Conservation (phyloP, 2,329 filamentous ascomycete species). For the Colletotrichum brevisporum region DNA sequence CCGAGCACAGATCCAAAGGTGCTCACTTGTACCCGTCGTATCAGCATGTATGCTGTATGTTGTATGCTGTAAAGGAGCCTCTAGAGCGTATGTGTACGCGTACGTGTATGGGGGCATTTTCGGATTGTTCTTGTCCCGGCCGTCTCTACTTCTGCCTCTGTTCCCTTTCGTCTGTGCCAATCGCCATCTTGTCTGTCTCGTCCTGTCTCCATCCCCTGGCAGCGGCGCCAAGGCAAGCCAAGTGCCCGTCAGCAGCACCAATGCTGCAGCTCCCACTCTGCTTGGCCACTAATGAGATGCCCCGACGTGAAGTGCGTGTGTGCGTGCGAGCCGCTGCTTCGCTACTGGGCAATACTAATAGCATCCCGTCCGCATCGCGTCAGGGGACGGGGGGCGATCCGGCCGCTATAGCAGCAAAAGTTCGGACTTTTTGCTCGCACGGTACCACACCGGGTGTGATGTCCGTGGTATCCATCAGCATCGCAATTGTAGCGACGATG, state of each 20-base stretch:
- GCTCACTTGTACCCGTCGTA: slow-evolving; percentile 17
- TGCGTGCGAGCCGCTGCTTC: slow-evolving; percentile 15
- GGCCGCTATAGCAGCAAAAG: slow-evolving; percentile 10
- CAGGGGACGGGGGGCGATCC: slow-evolving; percentile 7
- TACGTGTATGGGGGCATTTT: not conserved
- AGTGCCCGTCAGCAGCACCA: slow-evolving; percentile 22
- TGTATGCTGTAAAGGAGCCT: not conserved
- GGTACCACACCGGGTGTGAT: too few species aligned
- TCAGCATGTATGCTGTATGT: not conserved
- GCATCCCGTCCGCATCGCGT: slow-evolving; percentile 1
- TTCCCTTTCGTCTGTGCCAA: slow-evolving; percentile 15
- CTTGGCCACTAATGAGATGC: not conserved
- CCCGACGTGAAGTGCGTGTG: not conserved
- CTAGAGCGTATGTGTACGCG: not conserved
- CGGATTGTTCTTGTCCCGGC: too few species aligned
- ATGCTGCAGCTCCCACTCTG: not conserved
- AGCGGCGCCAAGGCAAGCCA: slow-evolving; percentile 19
- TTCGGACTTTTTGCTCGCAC: too few species aligned
- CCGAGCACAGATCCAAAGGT: slow-evolving; percentile 22
- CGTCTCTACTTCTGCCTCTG: not conserved
- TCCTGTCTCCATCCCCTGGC: slow-evolving; percentile 15
- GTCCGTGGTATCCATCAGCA: too few species aligned
- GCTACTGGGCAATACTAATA: slow-evolving; percentile 13
- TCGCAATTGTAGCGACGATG: too few species aligned
- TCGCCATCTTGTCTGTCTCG: slow-evolving; percentile 16